Evolutionary conservation across 176 grass and related monocot species (phyloP).

Genomic region (Cymbopogon citratus): DNA sequence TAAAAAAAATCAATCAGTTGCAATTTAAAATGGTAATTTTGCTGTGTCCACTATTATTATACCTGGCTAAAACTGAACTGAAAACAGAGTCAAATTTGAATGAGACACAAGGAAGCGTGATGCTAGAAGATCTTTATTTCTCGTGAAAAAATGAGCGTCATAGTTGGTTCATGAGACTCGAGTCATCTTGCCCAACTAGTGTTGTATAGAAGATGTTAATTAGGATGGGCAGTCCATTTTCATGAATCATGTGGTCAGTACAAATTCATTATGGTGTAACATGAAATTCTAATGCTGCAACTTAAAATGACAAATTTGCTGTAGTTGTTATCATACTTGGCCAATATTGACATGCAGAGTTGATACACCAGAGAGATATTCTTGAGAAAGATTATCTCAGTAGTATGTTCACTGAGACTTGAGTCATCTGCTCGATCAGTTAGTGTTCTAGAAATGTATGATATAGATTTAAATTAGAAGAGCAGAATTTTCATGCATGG

Average conservation of each 20-base stretch:
- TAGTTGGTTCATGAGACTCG: neutral
- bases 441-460: neutral
- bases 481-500: neutral
- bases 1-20: neutral
- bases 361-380: too few species aligned
- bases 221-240: neutral
- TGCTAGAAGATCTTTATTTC: neutral
- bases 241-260: neutral
- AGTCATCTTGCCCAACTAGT: neutral
- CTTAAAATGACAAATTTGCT: slow-evolving; percentile 9
- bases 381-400: neutral
- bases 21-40: slow-evolving; percentile 2
- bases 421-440: neutral
- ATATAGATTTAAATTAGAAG: neutral
- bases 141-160: neutral
- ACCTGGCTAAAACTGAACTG: neutral
- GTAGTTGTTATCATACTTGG: neutral
- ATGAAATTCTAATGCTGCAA: neutral
- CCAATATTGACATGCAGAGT: neutral
- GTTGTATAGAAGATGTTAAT: neutral
- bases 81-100: neutral
- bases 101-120: neutral
- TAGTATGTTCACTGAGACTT: neutral
- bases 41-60: neutral
- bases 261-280: neutral